These are phyloP conservation scores for Fusarium nodosum DNA, from an alignment of 2,329 filamentous ascomycete species.

Conservation along the genomic window DNA sequence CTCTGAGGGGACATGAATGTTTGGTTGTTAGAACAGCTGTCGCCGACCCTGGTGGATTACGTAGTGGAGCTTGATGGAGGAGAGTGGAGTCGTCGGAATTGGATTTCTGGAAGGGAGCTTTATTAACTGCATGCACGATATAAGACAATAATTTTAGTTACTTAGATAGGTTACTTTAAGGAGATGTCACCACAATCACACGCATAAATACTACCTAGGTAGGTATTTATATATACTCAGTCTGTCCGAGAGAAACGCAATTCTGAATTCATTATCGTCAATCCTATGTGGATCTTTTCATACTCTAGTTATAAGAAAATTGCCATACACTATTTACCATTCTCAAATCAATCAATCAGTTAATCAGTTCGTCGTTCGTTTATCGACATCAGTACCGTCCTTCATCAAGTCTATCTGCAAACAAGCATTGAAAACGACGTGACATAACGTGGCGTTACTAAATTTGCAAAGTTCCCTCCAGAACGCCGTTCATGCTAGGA, in stretches of 20 bases:
- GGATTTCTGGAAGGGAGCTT: conserved; percentile 22
- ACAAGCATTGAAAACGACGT: conserved; percentile 44
- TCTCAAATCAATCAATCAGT: conserved; percentile 30
- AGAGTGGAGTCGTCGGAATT: conserved; percentile 32
- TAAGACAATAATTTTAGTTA: conserved; percentile 24
- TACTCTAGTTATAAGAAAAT: conserved; percentile 31
- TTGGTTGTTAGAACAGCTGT: conserved; percentile 30
- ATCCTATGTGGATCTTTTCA: conserved; percentile 29
- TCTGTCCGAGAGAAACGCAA: conserved; percentile 12
- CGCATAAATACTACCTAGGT: too few species aligned
- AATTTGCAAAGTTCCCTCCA: conserved; percentile 40
- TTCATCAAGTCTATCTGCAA: conserved; percentile 48
- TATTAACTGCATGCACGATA: neutral
- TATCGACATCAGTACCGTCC: conserved; percentile 44
- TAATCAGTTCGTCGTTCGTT: conserved; percentile 41
- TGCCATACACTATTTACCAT: conserved; percentile 29
- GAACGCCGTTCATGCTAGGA: conserved; percentile 45
- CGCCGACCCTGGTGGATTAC: conserved; percentile 41
- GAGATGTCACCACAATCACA: neutral
- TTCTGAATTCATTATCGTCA: conserved; percentile 33
- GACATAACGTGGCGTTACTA: conserved; percentile 32
- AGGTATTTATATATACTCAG: neutral
- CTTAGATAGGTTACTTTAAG: neutral
- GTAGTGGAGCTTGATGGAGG: conserved; percentile 41
- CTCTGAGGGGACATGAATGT: conserved; percentile 39